phyloP scores from a whole-genome alignment of 352 stramenopile genomes.

The Globisporangium splendens region DNA sequence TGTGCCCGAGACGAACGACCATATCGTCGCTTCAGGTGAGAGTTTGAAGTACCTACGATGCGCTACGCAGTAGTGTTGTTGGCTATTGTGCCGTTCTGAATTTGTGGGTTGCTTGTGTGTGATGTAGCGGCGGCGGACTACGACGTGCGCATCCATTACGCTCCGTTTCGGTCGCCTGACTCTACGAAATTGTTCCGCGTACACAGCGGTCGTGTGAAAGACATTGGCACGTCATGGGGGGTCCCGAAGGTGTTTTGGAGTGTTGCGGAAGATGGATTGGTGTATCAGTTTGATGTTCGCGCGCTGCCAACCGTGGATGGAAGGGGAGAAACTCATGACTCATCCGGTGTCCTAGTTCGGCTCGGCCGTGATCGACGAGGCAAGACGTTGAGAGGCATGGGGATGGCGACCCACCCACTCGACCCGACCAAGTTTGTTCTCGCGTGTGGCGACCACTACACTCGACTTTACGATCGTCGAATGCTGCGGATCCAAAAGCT shows the following conservation, averaged over 20 bases:
- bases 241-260: constrained; percentile 85
- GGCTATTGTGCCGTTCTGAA: background rate
- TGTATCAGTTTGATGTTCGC: constrained; percentile 82
- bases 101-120: background rate
- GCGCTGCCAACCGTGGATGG: constrained; percentile 42
- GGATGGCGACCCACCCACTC: constrained; percentile 62
- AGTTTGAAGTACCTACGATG: background rate
- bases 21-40: constrained; percentile 62
- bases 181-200: constrained; percentile 63
- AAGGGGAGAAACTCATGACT: constrained; percentile 21
- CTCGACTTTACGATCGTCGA: constrained; percentile 68
- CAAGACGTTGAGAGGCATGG: constrained; percentile 55
- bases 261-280: constrained; percentile 77
- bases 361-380: constrained; percentile 54
- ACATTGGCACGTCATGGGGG: constrained; percentile 59
- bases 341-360: constrained; percentile 61
- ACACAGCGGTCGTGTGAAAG: constrained; percentile 78
- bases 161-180: constrained; percentile 56
- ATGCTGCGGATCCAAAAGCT: constrained; percentile 61
- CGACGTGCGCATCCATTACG: constrained; percentile 85
- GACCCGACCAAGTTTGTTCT: constrained; percentile 70
- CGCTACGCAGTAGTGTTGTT: background rate
- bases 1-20: constrained; percentile 72
- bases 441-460: constrained; percentile 79
- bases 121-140: constrained; percentile 63